Evolutionary conservation across 805 yeast genomes (phyloP), one percentile per base, ranked within the genome.

Genomic region (Wickerhamiella occidentalis): DNA sequence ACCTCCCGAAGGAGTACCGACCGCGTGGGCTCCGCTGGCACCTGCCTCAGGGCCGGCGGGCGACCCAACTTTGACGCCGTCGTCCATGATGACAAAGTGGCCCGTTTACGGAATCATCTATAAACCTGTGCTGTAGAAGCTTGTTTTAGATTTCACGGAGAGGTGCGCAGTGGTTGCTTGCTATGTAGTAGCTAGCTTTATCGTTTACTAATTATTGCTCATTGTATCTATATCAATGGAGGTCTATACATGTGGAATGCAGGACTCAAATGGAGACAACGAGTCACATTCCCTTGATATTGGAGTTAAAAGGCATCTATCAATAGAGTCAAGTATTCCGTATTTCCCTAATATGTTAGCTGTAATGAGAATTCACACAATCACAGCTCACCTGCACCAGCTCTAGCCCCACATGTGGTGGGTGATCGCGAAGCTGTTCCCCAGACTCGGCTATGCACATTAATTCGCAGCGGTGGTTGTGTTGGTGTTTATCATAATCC

Each of bases 51-150:
- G 30, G 43, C 42, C 37, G 8, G 48, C 42, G 42, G 43, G 36
- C 19, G 48, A 25, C 42, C 48, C 47, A 29, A 44, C 40, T 23
- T 44, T 44, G 47, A 35, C 48, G 48, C 43, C 48, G 42, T 36
- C 43, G 48, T 45, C 48, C 48, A 45, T 45, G 48, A 45, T 45
- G 48, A 45, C 40, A 30, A 45, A 44, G 37, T 13, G 36, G 29
- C 43, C 29, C 29, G 43, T 40, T 12, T 33, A 33, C 38, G 38
- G 19, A 33, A 33, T 33, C 38, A 33, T 11, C 19, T n/a, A 33
- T 15, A 33, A 7, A 9, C 33, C 33, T 33, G 38, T 6, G 19
- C 19, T 5, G 38, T 7, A 4, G 19, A 15, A 33, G 38, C 38
- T 33, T 33, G 38, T 33, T 33, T 33, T 33, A 33, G n/a, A n/a